Evolutionary conservation across 2,329 filamentous ascomycete species (phyloP), one percentile per base, ranked within the genome.

Genomic region (Cercospora nicotianae): DNA sequence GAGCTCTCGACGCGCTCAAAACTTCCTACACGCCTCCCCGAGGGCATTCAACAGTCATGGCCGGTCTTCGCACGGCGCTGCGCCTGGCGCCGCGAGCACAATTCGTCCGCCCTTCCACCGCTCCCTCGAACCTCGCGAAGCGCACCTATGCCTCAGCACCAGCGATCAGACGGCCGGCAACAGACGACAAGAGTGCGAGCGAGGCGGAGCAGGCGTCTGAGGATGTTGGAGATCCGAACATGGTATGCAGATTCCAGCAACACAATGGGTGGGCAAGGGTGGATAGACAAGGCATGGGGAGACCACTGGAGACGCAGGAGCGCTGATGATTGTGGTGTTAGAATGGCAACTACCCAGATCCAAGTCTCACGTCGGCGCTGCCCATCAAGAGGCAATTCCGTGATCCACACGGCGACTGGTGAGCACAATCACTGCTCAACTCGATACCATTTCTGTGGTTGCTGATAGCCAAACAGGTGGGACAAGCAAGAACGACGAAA

Each of bases 401-500:
- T 79, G 95, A 98, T 81, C 95, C 96, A 39, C 88, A 98, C 80
- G 94, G 82, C 78, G 90, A 92, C 78, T 99, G 93, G 93, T 64
- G 18, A 57, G 61, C 30, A 57, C 48, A 28, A 58, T 58, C 12
- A 33, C 13, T 51, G 26, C 51, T 53, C 53, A 58, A 2, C 28
- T 58, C 30, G 23, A 13, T 7, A 10, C 28, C 13, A n/a, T 13
- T n/a, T n/a, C 13, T 23, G 20, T 4, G 6, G n/a, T 13, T 33
- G 30, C 53, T 58, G 26, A 58, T 20, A 58, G 26, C 62, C n/a
- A 3, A 5, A n/a, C 6, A 64, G 62, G 62, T 98, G 93, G 92
- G 94, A 99, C 82, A 91, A 93, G 81, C 95, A 99, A 83, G 95
- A 98, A 81, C 90, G 94, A 79, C 89, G 95, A 77, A 98, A 99